phyloP scores from a whole-genome alignment of 2,329 filamentous ascomycete species.

The Sporothrix variecibatus region DNA sequence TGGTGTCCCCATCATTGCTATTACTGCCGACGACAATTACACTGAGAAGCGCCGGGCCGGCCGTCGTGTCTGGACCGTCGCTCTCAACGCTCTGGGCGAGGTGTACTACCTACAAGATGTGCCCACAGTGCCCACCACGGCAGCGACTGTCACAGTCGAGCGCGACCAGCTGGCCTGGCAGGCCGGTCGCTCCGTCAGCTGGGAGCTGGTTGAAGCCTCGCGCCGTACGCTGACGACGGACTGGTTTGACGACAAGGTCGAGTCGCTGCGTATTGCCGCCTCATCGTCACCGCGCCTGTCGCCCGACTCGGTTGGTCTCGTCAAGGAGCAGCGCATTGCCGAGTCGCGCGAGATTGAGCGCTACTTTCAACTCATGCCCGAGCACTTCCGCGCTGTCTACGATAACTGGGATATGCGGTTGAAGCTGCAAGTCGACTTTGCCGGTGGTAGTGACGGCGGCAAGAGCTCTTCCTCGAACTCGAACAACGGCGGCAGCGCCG shows the following conservation, averaged over 20 bases:
- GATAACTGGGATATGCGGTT: constrained; percentile 91
- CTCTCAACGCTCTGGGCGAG: constrained; percentile 91
- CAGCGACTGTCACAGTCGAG: constrained; percentile 35
- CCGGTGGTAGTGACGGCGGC: constrained; percentile 56
- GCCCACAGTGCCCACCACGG: constrained; percentile 54
- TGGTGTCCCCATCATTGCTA: constrained; percentile 79
- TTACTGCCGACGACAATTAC: constrained; percentile 83
- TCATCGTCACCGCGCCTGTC: constrained; percentile 70
- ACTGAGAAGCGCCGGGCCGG: constrained; percentile 68
- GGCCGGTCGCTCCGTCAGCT: constrained; percentile 74
- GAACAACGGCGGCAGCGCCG: constrained; percentile 35
- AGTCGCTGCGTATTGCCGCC: constrained; percentile 68
- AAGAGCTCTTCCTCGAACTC: constrained; percentile 46
- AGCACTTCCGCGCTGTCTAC: constrained; percentile 76
- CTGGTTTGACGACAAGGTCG: constrained; percentile 67
- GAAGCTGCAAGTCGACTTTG: constrained; percentile 84
- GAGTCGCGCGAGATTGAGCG: constrained; percentile 82
- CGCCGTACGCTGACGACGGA: constrained; percentile 71
- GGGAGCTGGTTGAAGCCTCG: constrained; percentile 78
- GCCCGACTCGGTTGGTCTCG: constrained; percentile 70
- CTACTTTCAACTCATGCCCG: constrained; percentile 71
- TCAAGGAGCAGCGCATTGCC: constrained; percentile 67
- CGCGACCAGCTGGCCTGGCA: constrained; percentile 71
- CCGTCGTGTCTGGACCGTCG: constrained; percentile 83
- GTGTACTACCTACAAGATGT: constrained; percentile 79